These are phyloP conservation scores for Ogataea methylovora DNA, from an alignment of 805 yeast genomes.

Conservation along the genomic window DNA sequence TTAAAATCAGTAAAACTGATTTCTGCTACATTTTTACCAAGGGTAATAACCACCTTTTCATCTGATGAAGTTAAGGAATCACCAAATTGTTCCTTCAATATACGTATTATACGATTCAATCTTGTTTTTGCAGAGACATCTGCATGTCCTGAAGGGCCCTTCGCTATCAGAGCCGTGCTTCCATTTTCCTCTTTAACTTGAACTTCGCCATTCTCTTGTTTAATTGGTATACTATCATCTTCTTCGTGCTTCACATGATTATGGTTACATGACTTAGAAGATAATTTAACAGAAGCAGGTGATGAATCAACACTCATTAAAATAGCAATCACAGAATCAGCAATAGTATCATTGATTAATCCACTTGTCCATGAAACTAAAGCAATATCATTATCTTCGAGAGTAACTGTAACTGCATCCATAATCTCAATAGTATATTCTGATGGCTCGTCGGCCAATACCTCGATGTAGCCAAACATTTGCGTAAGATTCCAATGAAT, in stretches of 20 bases:
- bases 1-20: conserved; percentile 57
- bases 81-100: conserved; percentile 85
- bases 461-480: conserved; percentile 85
- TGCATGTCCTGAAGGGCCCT: conserved; percentile 14
- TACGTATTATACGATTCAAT: conserved; percentile 46
- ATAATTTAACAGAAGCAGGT: conserved; percentile 87
- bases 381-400: conserved; percentile 40
- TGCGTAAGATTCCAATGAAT: conserved; percentile 87
- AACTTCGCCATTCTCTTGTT: conserved; percentile 9
- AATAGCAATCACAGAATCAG: conserved; percentile 89
- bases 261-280: conserved; percentile 54
- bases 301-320: conserved; percentile 87
- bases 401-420: conserved; percentile 50
- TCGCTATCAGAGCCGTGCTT: conserved; percentile 7
- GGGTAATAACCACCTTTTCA: conserved; percentile 49
- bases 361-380: conserved; percentile 89
- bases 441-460: conserved; percentile 46
- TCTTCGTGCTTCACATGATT: conserved; percentile 17
- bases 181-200: conserved; percentile 6
- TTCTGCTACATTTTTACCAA: conserved; percentile 70
- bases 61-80: conserved; percentile 45
- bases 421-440: conserved; percentile 49
- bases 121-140: conserved; percentile 31
- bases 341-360: conserved; percentile 83
- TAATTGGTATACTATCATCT: conserved; percentile 8